These are phyloP conservation scores for Sisymbrium altissimum DNA, from an alignment of 345 rosid genomes.

Conservation along the genomic window DNA sequence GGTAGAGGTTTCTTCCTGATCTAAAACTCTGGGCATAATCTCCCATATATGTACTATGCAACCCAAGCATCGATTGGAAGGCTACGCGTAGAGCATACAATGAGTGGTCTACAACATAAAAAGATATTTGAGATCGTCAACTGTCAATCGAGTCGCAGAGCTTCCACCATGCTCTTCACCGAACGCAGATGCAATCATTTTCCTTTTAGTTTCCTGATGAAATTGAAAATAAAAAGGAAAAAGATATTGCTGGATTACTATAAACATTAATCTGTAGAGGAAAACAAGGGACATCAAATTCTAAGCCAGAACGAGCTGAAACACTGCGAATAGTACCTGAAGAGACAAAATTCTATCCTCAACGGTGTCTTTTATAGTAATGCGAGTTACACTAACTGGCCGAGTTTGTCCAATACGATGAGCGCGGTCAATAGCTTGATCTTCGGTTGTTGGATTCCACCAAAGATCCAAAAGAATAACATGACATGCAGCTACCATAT, in stretches of 20 bases:
- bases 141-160: slow-evolving; percentile 64
- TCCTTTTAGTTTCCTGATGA: slow-evolving; percentile 80
- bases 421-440: slow-evolving; percentile 95
- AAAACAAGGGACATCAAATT: not conserved
- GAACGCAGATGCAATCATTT: slow-evolving; percentile 92
- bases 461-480: slow-evolving; percentile 91
- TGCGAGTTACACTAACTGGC: slow-evolving; percentile 82
- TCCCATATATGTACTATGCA: slow-evolving; percentile 18
- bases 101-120: slow-evolving; percentile 48
- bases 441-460: slow-evolving; percentile 93
- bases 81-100: not conserved
- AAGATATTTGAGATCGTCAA: slow-evolving; percentile 73
- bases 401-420: slow-evolving; percentile 98
- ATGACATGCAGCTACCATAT: slow-evolving; percentile 94
- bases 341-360: slow-evolving; percentile 81
- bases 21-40: slow-evolving; percentile 7
- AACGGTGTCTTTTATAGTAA: slow-evolving; percentile 73
- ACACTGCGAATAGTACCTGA: slow-evolving; percentile 53
- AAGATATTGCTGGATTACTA: not conserved
- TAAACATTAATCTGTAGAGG: slow-evolving; percentile 2
- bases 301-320: not conserved
- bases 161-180: slow-evolving; percentile 87
- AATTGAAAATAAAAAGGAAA: too few species aligned
- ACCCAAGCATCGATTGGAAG: slow-evolving; percentile 6
- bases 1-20: slow-evolving; percentile 17